Evolutionary conservation across 176 grass and related monocot species (phyloP).

Genomic region (maize (Zea mays)): DNA sequence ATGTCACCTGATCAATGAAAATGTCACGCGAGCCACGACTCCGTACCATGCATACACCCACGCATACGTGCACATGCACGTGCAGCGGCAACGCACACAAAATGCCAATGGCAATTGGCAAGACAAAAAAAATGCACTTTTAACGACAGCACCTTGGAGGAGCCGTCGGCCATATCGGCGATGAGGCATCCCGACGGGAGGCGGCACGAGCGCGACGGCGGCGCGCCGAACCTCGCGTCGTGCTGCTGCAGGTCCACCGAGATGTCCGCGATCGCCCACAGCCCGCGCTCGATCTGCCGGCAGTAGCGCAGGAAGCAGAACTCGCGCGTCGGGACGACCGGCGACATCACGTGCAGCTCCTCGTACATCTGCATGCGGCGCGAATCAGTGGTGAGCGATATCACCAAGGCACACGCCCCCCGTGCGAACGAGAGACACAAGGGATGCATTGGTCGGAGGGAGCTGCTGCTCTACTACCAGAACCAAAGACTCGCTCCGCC

Average conservation of each 20-base stretch:
- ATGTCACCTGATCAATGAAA: slow-evolving; percentile 54
- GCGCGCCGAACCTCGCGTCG: slow-evolving; percentile 44
- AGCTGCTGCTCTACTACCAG: slow-evolving; percentile 47
- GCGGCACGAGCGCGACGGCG: slow-evolving; percentile 46
- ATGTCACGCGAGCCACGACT: neutral
- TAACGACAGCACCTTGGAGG: slow-evolving; percentile 57
- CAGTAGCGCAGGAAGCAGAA: slow-evolving; percentile 91
- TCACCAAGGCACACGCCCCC: too few relatives aligned
- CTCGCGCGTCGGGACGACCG: slow-evolving; percentile 73
- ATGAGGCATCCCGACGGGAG: slow-evolving; percentile 88
- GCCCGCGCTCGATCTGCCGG: slow-evolving; percentile 72
- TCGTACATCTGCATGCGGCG: slow-evolving; percentile 64
- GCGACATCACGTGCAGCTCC: slow-evolving; percentile 83
- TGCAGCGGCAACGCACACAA: neutral
- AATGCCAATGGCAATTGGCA: neutral
- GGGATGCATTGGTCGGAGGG: neutral
- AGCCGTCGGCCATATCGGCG: slow-evolving; percentile 73
- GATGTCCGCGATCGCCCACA: slow-evolving; percentile 83
- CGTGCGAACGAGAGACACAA: neutral
- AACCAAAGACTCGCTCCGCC: slow-evolving; percentile 68
- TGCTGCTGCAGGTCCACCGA: slow-evolving; percentile 63
- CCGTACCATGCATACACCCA: neutral
- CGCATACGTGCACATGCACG: too few relatives aligned
- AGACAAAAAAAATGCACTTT: too few relatives aligned
- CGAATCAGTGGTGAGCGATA: too few relatives aligned